These are phyloP conservation scores for Microthyrium microscopicum DNA, from an alignment of 2,329 filamentous ascomycete genomes.

Conservation along the genomic window DNA sequence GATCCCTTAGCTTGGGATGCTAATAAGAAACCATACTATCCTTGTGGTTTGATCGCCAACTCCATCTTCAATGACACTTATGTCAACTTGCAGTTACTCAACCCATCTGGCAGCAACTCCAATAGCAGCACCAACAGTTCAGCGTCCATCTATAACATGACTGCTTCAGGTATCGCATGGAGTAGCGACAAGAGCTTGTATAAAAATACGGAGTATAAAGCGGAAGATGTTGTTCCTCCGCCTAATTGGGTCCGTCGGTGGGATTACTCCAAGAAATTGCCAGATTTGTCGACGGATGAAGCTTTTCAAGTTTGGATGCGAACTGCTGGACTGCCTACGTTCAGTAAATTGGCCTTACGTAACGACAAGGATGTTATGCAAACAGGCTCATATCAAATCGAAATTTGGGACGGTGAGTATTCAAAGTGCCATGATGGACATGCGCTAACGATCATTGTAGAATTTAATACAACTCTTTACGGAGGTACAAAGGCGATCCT, in stretches of 20 bases:
- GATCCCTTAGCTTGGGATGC: slow-evolving; percentile 40
- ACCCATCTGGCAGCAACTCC: slow-evolving; percentile 25
- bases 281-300: slow-evolving; percentile 56
- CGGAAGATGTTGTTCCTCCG: slow-evolving; percentile 55
- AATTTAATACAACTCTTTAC: slow-evolving; percentile 64
- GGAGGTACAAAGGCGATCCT: slow-evolving; percentile 80
- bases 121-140: slow-evolving; percentile 26
- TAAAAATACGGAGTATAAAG: slow-evolving; percentile 48
- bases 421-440: not conserved
- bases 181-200: slow-evolving; percentile 67
- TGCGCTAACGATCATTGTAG: slow-evolving; percentile 30
- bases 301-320: slow-evolving; percentile 98
- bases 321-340: slow-evolving; percentile 80
- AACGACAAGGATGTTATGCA: slow-evolving; percentile 57
- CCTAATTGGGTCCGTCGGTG: slow-evolving; percentile 69
- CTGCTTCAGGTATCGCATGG: slow-evolving; percentile 70
- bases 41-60: slow-evolving; percentile 91
- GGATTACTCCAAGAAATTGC: slow-evolving; percentile 47
- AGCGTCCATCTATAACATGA: slow-evolving; percentile 84
- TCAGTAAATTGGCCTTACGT: slow-evolving; percentile 80
- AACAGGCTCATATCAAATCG: slow-evolving; percentile 56
- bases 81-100: slow-evolving; percentile 43
- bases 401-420: slow-evolving; percentile 61
- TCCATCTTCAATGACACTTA: slow-evolving; percentile 95
- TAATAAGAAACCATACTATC: slow-evolving; percentile 59